These are phyloP conservation scores for Fusarium devonianum DNA, from an alignment of 2,329 filamentous ascomycete genomes.

Conservation along the genomic window DNA sequence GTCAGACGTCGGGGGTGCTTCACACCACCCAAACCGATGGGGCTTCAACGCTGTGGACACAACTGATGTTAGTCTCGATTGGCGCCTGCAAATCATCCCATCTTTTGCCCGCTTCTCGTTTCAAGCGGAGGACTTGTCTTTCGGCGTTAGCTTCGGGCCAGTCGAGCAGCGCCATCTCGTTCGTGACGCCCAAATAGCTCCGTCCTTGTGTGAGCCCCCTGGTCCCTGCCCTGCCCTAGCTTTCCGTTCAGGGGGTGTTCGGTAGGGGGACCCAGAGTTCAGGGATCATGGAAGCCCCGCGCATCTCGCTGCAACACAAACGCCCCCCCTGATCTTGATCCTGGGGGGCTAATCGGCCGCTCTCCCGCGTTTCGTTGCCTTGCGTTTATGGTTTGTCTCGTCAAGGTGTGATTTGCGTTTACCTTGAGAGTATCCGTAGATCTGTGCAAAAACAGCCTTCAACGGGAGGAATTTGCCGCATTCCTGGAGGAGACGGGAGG, in stretches of 20 bases:
- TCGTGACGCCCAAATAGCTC: conserved; percentile 32
- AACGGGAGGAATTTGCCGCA: no score
- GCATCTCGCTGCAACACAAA: conserved; percentile 36
- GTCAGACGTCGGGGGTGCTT: conserved; percentile 7
- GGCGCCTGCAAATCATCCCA: background rate
- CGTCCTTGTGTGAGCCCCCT: conserved; percentile 27
- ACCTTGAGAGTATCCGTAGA: no score
- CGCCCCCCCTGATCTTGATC: conserved; percentile 24
- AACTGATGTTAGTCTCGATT: background rate
- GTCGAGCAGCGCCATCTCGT: conserved; percentile 20
- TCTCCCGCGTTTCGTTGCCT: no score
- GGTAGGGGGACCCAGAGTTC: conserved; percentile 15
- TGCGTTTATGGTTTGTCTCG: no score
- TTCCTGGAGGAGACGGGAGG: no score
- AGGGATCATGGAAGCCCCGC: conserved; percentile 15
- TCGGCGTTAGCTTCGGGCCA: conserved; percentile 2
- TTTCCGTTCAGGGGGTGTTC: background rate
- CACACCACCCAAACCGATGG: no score
- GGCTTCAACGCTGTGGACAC: background rate
- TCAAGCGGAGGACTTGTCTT: no score
- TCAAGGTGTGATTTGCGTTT: no score
- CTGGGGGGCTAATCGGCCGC: conserved; percentile 28
- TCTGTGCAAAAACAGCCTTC: no score
- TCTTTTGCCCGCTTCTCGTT: background rate
- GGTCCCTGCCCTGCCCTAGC: conserved; percentile 34